Base-by-base conservation (phyloP, 2,329 filamentous ascomycete species). In the Alternaria brassicae region DNA sequence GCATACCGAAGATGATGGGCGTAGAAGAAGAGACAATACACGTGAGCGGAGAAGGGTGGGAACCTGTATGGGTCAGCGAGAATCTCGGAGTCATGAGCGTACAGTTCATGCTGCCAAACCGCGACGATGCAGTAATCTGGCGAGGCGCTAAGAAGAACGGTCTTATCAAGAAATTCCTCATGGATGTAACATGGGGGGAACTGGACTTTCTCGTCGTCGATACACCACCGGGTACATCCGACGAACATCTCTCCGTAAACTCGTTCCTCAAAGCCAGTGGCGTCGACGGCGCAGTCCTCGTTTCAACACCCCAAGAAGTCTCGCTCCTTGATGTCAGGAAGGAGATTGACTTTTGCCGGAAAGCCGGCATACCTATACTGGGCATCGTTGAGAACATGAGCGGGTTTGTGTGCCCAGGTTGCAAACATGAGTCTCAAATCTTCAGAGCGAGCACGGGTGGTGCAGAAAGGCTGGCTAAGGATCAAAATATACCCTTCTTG, bases 1-100 rank as follows among this genome's bases (percentile, higher is more conserved):
- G 89, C 65, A 97, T 99, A 71, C 95, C 95, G 19, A 97, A 97
- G 81, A 98, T 99, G 94, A 93, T 99, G 89, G 95, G 95, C 32
- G 94, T 97, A 1, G 93, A 97, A 78, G 82, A 88, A 25, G 94
- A 99, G 80, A 96, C 91, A 1, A 95, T 99, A 52, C 95, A 99
- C 77, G 88, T 97, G 53, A 95, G 89, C 74, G 90, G 87, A 53
- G 87, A 89, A 1, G 95, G 95, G 2, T 97, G 93, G 95, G 92
- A 90, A 73, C 95, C 95, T 0, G 94, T 98, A 13, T 98, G 93
- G 91, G 93, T 97, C 15, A 86, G 89, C 70, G 95, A 98, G 70
- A 99, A 98, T 71, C 83, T 99, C 3, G 91, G 90, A 2, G 92
- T 97, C 50, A 98, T 99, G 94, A 95, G 91, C 72, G 92, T 99